Evolutionary conservation across 2,329 filamentous ascomycete genomes (phyloP), one percentile per base, ranked within the genome.

Genomic region (Chaetomium olivaceum): DNA sequence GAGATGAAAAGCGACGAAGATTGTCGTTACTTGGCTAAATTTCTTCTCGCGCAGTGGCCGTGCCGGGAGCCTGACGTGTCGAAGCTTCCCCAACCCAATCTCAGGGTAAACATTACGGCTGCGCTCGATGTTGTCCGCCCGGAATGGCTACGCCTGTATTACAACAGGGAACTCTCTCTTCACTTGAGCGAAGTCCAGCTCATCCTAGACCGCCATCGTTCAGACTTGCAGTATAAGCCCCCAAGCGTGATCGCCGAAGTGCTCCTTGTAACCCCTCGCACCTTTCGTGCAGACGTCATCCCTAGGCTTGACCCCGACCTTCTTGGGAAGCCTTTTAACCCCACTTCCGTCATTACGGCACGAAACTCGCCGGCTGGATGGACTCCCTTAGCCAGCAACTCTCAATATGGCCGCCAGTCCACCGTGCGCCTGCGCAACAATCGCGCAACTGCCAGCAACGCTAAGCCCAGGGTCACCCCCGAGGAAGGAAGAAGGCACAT

Each of bases 61-160:
- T 78, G 76, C 36, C 36, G 6, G 2, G 36, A 43, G 36, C 36
- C 36, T 19, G 36, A 43, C 36, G 14, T 43, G 16, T 43, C 36
- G 4, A 43, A 43, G 12, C 14, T 43, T 6, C 14, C 36, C 3
- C 36, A 16, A 16, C 67, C 66, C 2, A 61, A 63, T 1, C 71
- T 77, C 3, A 56, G 78, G 2, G 31, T 87, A 0, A 71, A 84
- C 65, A 25, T 77, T 7, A 46, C 67, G 0, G 66, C 73, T 12
- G 83, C 82, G 3, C 46, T 85, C 1, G 68, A 75, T 0, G 69
- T 72, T 0, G 71, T 87, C 16, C 67, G 70, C 0, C 77, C 77
- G 0, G 80, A 85, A 59, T 87, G 84, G 84, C 67, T 73, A 4
- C 78, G 80, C 0, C 69, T 85, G 0, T 80, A 76, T n/a, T 75